A percentile compares a stretch with the other conserved stretches of the same genome.
These are phyloP conservation scores for Cordyceps sp. DNA, from an alignment of 2,329 filamentous ascomycete species.

Conservation along the genomic window DNA sequence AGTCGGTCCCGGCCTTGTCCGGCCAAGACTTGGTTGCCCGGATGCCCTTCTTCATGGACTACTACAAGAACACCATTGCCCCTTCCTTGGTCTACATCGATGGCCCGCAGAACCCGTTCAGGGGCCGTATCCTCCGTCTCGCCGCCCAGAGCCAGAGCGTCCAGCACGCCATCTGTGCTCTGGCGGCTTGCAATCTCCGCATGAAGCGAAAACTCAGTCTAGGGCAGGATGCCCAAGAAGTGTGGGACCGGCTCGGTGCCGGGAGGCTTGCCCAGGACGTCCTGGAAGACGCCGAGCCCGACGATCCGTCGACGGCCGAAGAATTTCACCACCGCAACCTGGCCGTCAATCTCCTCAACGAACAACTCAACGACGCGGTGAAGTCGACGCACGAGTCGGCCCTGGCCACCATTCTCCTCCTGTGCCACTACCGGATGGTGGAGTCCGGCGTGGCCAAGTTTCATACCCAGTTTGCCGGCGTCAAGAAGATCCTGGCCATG, in stretches of 20 bases:
- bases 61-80: constrained; percentile 85
- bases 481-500: constrained; percentile 75
- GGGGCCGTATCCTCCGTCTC: constrained; percentile 64
- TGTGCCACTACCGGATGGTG: constrained; percentile 86
- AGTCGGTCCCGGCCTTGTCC: too few species aligned
- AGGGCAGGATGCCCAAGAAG: constrained; percentile 36
- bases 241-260: constrained; percentile 28
- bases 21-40: constrained; percentile 53
- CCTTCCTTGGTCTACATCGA: constrained; percentile 87
- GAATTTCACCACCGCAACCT: constrained; percentile 66
- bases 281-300: constrained; percentile 28
- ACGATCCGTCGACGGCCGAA: constrained; percentile 57
- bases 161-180: constrained; percentile 82
- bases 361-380: constrained; percentile 60
- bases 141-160: constrained; percentile 64
- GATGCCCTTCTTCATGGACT: constrained; percentile 80
- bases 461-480: constrained; percentile 81
- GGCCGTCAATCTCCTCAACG: constrained; percentile 70
- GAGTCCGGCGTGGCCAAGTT: constrained; percentile 89
- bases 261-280: constrained; percentile 27
- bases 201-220: constrained; percentile 60
- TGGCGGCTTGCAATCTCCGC: constrained; percentile 77
- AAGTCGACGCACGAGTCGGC: constrained; percentile 73
- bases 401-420: constrained; percentile 68
- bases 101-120: constrained; percentile 69